Evolutionary conservation across 441 rosid genomes (phyloP).

Genomic region (Populus hybrid): DNA sequence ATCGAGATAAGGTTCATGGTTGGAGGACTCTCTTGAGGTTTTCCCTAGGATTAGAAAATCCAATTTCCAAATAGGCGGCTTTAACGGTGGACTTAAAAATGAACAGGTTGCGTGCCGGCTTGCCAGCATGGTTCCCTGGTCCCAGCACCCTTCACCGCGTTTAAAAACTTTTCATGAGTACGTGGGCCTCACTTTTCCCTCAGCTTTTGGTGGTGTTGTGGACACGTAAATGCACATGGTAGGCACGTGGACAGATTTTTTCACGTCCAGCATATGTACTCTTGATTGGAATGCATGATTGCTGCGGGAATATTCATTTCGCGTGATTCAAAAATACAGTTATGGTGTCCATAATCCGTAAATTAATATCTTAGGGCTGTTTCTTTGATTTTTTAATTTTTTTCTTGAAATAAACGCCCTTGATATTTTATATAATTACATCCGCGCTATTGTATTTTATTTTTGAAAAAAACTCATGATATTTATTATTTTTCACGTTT

Average conservation of each 20-base stretch:
- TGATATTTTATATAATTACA: no score
- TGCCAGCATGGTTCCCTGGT: no score
- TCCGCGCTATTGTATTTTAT: no score
- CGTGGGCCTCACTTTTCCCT: background rate
- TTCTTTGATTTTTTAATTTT: no score
- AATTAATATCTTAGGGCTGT: no score
- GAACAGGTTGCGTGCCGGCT: background rate
- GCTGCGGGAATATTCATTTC: no score
- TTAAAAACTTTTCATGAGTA: background rate
- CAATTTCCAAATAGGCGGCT: background rate
- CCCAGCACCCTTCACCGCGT: background rate
- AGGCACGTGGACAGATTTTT: background rate
- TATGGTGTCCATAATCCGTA: no score
- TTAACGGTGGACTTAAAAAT: background rate
- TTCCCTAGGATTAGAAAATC: background rate
- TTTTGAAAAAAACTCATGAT: no score
- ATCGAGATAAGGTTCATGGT: background rate
- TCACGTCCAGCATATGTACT: background rate
- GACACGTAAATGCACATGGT: background rate
- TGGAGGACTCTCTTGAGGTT: background rate
- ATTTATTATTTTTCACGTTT: no score
- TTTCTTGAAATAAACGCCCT: no score
- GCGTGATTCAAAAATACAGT: no score
- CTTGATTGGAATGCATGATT: background rate
- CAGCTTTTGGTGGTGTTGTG: background rate